Evolutionary conservation across 768 basidiomycete genomes (phyloP).

Genomic region (Gymnopilus dilepis): DNA sequence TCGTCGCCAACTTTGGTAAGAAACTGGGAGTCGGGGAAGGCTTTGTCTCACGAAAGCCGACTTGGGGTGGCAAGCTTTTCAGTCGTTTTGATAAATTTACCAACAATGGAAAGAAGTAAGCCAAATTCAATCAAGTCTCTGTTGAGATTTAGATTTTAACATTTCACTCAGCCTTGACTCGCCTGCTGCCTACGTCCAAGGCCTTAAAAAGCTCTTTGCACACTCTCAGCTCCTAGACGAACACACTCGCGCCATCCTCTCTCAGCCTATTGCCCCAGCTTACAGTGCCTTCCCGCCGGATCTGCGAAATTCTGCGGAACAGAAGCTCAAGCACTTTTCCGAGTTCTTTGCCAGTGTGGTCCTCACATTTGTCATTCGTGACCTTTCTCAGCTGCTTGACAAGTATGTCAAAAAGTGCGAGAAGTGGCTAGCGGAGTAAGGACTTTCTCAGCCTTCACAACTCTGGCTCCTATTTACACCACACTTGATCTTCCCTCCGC

Average conservation of each 20-base stretch:
- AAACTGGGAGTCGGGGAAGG: slow-evolving; percentile 91
- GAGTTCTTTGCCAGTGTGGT: slow-evolving; percentile 92
- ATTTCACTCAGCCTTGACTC: slow-evolving; percentile 75
- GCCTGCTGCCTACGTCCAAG: slow-evolving; percentile 81
- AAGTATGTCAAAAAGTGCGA: slow-evolving; percentile 95
- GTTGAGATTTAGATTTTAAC: slow-evolving; percentile 9
- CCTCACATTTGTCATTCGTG: slow-evolving; percentile 87
- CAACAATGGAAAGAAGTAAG: slow-evolving; percentile 83
- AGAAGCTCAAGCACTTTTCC: slow-evolving; percentile 79
- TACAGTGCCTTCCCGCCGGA: slow-evolving; percentile 76
- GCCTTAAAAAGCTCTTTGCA: slow-evolving; percentile 72
- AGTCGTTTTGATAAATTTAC: slow-evolving; percentile 84
- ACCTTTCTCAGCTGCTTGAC: slow-evolving; percentile 85
- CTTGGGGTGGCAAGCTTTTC: slow-evolving; percentile 77
- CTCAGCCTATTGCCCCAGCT: slow-evolving; percentile 69
- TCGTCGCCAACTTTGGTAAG: slow-evolving; percentile 83
- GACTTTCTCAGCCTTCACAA: not conserved
- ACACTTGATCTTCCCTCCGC: slow-evolving; percentile 31
- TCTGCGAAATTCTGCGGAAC: slow-evolving; percentile 66
- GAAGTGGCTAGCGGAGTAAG: slow-evolving; percentile 86
- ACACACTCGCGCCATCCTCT: slow-evolving; percentile 76
- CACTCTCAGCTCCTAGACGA: slow-evolving; percentile 85
- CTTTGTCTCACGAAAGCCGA: slow-evolving; percentile 81
- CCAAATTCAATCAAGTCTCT: slow-evolving; percentile 3
- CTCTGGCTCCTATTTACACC: slow-evolving; percentile 19